Base-by-base conservation (phyloP, 2,329 filamentous ascomycete species). In the Phyllosticta citrichinensis region DNA sequence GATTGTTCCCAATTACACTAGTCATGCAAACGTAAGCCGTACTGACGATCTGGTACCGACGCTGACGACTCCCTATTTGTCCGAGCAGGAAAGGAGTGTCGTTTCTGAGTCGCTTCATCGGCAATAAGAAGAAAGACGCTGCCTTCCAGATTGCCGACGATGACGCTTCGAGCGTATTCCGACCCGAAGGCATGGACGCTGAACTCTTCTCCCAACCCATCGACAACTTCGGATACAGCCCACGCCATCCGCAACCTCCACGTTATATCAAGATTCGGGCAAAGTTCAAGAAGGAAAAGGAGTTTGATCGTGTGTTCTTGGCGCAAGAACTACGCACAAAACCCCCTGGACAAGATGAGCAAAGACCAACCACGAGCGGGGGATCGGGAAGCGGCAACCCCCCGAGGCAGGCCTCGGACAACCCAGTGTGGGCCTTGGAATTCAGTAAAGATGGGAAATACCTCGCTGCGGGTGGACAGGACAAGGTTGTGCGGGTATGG, bases 381-480 rank as follows among this genome's bases (percentile, higher is more conserved):
- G 54, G 54, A 2, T 22, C 51, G 20, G 55, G 55, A 8, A 56
- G 52, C 17, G 35, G 52, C 50, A 35, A 33, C 35, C 12, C 20
- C 47, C 19, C 27, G 20, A 25, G 55, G 47, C 59, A 22, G 47
- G 47, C 47, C 27, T 24, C 33, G 40, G 79, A 79, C 56, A 79
- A 88, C 63, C 91, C 94, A 0, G 86, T 96, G 35, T 99, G 94
- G 94, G 87, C 93, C 0, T 84, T 90, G 64, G 89, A 94, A 68
- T 97, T 97, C 69, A 97, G 93, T 69, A 87, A 87, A 63, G 93
- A 97, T 75, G 94, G 94, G 5, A 89, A 82, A 68, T 96, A 92
- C 71, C 79, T 99, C 19, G 94, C 94, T 5, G 91, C 91, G n/a
- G 94, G 89, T 11, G 94, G 94, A 3, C 89, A 93, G 66, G 94